Evolutionary conservation across 768 basidiomycete species (phyloP).

Genomic region (Xerocomellus chrysenteron): DNA sequence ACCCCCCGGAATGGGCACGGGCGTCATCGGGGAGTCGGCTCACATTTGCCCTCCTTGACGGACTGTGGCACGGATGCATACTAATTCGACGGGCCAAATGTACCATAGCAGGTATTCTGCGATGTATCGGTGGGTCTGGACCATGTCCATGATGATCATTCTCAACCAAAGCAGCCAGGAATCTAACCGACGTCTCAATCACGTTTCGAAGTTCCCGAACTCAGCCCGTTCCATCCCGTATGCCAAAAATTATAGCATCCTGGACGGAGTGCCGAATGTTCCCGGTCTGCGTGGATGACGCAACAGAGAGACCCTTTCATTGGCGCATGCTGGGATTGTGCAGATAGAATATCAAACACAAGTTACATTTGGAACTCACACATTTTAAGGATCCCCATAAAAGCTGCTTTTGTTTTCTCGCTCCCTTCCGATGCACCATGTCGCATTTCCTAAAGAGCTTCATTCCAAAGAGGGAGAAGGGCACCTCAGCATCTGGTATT

Average conservation of each 20-base stretch:
- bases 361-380: neutral
- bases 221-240: neutral
- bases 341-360: neutral
- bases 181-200: neutral
- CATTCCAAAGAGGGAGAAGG: conserved; percentile 47
- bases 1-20: neutral
- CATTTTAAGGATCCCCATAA: conserved; percentile 15
- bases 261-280: neutral
- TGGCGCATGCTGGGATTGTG: too few relatives aligned
- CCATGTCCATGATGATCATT: neutral
- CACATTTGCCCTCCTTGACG: too few relatives aligned
- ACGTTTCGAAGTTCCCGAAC: neutral
- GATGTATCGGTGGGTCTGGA: conserved; percentile 1
- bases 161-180: neutral
- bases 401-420: neutral
- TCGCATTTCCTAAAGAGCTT: conserved; percentile 45
- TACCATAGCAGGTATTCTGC: neutral
- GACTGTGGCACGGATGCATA: neutral
- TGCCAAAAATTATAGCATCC: neutral
- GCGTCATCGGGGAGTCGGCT: neutral
- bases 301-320: neutral
- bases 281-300: neutral
- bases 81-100: neutral
- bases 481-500: conserved; percentile 37
- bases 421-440: conserved; percentile 7